Evolutionary conservation across 2,329 filamentous ascomycete genomes (phyloP).

Genomic region (Colletotrichum tabaci): DNA sequence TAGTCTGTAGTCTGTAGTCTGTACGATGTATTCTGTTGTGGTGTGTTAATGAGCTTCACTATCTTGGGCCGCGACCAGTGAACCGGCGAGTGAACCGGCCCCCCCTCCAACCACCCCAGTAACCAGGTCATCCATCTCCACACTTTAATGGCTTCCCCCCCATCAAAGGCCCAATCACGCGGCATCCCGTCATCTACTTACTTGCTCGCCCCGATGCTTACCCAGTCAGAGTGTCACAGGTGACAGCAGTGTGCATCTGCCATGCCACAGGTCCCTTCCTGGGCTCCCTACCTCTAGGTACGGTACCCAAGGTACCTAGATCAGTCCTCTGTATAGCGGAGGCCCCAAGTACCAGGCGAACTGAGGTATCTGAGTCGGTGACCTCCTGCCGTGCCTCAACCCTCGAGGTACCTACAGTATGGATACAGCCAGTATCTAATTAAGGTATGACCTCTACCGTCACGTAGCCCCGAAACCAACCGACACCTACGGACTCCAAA

Average conservation of each 20-base stretch:
- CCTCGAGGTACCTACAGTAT: too few species aligned
- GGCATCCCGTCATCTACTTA: conserved; percentile 34
- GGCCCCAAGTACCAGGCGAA: neutral
- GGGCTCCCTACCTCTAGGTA: neutral
- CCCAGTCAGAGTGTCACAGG: conserved; percentile 33
- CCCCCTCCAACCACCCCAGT: conserved; percentile 21
- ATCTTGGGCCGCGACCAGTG: conserved; percentile 12
- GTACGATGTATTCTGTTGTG: neutral
- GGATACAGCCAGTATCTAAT: too few species aligned
- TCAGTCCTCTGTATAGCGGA: neutral
- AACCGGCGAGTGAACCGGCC: neutral
- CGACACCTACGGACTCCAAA: conserved; percentile 33
- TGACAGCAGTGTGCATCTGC: conserved; percentile 23
- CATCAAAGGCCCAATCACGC: conserved; percentile 29
- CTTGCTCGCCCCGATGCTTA: conserved; percentile 20
- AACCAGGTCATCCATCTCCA: conserved; percentile 38
- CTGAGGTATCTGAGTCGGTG: neutral
- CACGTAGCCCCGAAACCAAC: conserved; percentile 36
- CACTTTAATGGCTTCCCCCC: conserved; percentile 18
- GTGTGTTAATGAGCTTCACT: conserved; percentile 28
- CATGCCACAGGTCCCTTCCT: conserved; percentile 35
- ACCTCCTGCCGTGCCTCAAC: neutral
- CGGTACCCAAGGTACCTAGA: too few species aligned
- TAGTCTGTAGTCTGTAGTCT: too few species aligned
- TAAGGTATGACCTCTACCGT: conserved; percentile 24